Evolutionary conservation across 2,329 filamentous ascomycete species (phyloP).

Genomic region (Arthrobotrys pseudoclavata): DNA sequence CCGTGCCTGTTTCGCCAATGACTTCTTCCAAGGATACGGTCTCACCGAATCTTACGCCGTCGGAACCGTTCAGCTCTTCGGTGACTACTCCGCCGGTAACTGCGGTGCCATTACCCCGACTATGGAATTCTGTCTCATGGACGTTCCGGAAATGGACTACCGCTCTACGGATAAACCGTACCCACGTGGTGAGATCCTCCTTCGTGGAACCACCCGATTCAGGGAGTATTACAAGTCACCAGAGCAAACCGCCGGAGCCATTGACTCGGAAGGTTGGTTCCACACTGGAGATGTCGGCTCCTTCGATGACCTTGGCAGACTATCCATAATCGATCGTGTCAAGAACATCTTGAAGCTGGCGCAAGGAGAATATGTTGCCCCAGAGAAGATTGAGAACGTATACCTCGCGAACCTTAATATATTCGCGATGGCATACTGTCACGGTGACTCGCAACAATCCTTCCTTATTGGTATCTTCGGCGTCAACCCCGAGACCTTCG

Average conservation of each 20-base stretch:
- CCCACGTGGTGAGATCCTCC: conserved; percentile 88
- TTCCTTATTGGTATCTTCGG: conserved; percentile 89
- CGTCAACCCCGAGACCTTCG: conserved; percentile 86
- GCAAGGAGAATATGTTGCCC: conserved; percentile 97
- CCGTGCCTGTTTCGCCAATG: conserved; percentile 82
- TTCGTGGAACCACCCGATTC: conserved; percentile 86
- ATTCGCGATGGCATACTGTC: conserved; percentile 83
- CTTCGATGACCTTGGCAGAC: conserved; percentile 85
- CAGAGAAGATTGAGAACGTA: conserved; percentile 96
- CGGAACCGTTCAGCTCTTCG: conserved; percentile 76
- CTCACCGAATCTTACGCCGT: conserved; percentile 93
- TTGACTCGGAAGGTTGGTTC: conserved; percentile 96
- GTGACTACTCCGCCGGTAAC: conserved; percentile 82
- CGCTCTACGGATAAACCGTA: conserved; percentile 86
- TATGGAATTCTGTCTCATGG: conserved; percentile 83
- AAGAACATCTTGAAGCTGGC: conserved; percentile 99
- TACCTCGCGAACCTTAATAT: conserved; percentile 85
- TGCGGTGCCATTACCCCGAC: conserved; percentile 80
- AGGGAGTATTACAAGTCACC: conserved; percentile 89
- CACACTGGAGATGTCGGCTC: conserved; percentile 91
- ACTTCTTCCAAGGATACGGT: conserved; percentile 89
- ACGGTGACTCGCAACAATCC: conserved; percentile 87
- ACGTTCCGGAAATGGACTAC: conserved; percentile 96
- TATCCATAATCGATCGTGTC: conserved; percentile 93
- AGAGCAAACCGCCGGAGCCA: conserved; percentile 84